Evolutionary conservation across 768 basidiomycete genomes (phyloP).

Genomic region (Sutorius australiensis): DNA sequence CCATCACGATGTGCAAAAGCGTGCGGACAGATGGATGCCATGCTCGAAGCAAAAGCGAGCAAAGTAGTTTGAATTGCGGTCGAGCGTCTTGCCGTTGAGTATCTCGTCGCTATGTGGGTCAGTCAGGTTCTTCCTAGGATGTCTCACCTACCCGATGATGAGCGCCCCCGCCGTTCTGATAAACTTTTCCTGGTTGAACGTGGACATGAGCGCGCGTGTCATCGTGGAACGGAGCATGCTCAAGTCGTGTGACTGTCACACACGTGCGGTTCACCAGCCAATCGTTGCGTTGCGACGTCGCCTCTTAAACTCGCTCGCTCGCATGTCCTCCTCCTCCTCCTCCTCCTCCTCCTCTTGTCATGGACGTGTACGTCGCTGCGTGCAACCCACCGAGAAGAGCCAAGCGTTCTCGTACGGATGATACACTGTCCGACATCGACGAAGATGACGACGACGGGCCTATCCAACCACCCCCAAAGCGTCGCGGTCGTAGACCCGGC

Average conservation of each 20-base stretch:
- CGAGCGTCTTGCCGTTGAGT: slow-evolving; percentile 85
- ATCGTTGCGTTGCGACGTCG: slow-evolving; percentile 4
- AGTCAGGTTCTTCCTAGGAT: no score
- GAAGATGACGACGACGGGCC: slow-evolving; percentile 27
- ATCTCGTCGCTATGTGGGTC: slow-evolving; percentile 69
- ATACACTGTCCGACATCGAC: background rate
- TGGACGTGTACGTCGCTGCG: slow-evolving; percentile 33
- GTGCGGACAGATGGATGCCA: slow-evolving; percentile 68
- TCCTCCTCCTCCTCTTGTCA: slow-evolving; percentile 28
- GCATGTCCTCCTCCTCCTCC: slow-evolving; percentile 17
- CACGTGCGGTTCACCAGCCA: slow-evolving; percentile 21
- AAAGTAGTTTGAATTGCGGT: slow-evolving; percentile 81
- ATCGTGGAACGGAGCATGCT: slow-evolving; percentile 6
- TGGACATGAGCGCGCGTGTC: no score
- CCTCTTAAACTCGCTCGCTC: background rate
- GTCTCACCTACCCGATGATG: slow-evolving; percentile 57
- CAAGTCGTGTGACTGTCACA: slow-evolving; percentile 12
- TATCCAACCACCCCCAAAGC: slow-evolving; percentile 40
- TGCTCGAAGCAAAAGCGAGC: slow-evolving; percentile 87
- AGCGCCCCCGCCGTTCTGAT: slow-evolving; percentile 74
- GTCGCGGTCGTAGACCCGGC: slow-evolving; percentile 70
- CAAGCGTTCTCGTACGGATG: slow-evolving; percentile 37
- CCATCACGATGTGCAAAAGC: background rate
- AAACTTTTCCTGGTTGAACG: slow-evolving; percentile 11
- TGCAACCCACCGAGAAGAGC: slow-evolving; percentile 46